Conservation (phyloP, 208 protist species). For the Plasmodiophora brassicae region DNA sequence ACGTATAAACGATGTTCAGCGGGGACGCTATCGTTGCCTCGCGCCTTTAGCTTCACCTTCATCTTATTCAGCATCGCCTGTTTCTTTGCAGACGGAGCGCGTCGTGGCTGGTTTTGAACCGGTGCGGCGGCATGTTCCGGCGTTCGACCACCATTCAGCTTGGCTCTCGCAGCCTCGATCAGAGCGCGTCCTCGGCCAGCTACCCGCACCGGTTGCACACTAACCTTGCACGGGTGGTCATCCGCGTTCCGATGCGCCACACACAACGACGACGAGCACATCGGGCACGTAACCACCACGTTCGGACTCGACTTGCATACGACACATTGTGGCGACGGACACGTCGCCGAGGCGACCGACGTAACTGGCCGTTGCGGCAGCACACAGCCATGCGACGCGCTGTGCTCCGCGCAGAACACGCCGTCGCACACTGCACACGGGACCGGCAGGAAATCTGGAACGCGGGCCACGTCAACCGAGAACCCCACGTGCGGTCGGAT, state of each 20-base stretch:
- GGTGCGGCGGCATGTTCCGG: not conserved
- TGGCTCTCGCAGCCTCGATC: not conserved
- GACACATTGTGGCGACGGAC: not conserved
- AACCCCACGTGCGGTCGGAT: not conserved
- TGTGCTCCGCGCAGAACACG: not conserved
- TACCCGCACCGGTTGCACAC: no score
- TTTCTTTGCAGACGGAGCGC: not conserved
- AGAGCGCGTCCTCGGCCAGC: not conserved
- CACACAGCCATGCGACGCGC: not conserved
- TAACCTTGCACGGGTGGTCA: not conserved
- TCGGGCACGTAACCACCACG: not conserved
- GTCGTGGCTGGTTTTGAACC: not conserved
- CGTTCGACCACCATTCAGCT: not conserved
- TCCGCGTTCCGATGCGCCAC: not conserved
- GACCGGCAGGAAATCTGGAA: not conserved
- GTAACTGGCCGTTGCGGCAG: not conserved
- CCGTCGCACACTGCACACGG: not conserved
- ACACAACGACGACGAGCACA: not conserved
- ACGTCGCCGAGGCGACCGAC: not conserved
- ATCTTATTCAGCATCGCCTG: not conserved
- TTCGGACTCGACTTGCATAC: not conserved
- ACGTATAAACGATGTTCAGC: not conserved
- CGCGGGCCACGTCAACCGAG: not conserved
- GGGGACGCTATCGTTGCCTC: not conserved
- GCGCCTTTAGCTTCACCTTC: not conserved